These are phyloP conservation scores for Prunus mume DNA, from an alignment of 306 rosid species.

Conservation along the genomic window DNA sequence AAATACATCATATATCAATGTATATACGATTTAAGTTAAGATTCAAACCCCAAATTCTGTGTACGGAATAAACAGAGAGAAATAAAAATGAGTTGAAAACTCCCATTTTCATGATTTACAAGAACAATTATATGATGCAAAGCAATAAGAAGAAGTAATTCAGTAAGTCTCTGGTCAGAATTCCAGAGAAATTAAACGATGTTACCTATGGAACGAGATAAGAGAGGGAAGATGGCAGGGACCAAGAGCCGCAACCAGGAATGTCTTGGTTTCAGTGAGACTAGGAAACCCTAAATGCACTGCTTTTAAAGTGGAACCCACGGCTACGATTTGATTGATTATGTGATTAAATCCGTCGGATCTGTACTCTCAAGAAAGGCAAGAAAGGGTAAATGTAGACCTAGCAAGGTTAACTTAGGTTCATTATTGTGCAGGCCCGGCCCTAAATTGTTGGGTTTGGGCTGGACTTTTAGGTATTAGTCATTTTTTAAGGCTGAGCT, in stretches of 20 bases:
- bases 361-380: background rate
- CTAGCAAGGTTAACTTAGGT: too few species aligned
- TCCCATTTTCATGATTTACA: background rate
- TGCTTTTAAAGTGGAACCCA: background rate
- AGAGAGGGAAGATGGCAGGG: background rate
- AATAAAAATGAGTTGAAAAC: too few species aligned
- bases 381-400: too few species aligned
- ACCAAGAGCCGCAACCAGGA: background rate
- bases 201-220: conserved; percentile 14
- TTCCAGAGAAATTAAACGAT: background rate
- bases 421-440: too few species aligned
- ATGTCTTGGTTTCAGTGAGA: background rate
- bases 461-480: too few species aligned
- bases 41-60: background rate
- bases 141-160: background rate
- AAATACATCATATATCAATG: too few species aligned
- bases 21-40: background rate
- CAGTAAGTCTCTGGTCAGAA: background rate
- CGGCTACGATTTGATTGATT: conserved; percentile 8
- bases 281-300: background rate
- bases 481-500: too few species aligned
- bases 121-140: background rate
- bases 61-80: background rate
- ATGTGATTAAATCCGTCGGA: conserved; percentile 3
- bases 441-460: too few species aligned